Base-by-base conservation (phyloP, 108 stramenopile genomes). In the Schizochytrium sp. region DNA sequence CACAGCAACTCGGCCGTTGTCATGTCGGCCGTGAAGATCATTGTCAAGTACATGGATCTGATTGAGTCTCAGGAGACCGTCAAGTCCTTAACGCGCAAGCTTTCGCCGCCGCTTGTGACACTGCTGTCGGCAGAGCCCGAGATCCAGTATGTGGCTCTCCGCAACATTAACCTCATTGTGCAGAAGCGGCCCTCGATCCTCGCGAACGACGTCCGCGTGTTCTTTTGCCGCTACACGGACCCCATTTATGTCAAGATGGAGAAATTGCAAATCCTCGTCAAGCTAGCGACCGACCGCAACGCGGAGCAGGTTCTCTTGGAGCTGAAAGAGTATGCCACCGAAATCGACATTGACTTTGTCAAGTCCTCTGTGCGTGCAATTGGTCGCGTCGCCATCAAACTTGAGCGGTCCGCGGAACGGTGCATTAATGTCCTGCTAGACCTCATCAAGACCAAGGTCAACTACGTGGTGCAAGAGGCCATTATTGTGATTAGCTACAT, bases 241-340 rank as follows among this genome's bases (percentile, higher is more conserved):
- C 99, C 99, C 19, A 99, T 99, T 88, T 99, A 99, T 93, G 99
- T 99, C 91, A 99, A 99, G 94, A 97, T 99, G 98, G 98, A 99
- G 91, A 99, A 99, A 92, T 92, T 99, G 43, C 98, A 99, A 92
- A 98, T 99, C 92, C 98, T 99, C 91, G 99, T 99, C 92, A 98
- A 97, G 72, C 94, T 99, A 19, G 98, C 97, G 4, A 93, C 93
- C 34, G 98, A 99, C 91, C 93, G 95, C 89, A 99, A 98, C 91
- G 96, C 98, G 90, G 99, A 99, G 87, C 92, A 92, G 89, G 92
- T 99, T 23, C 94, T 99, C 57, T 91, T 98, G 72, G 99, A 98
- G 92, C 91, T 99, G 34, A 98, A 98, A 93, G 98, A 99, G 93
- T 99, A 99, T 90, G 97, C 99, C 48, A 97, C 96, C 47, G 98